Evolutionary conservation across 345 rosid genomes (phyloP).

Genomic region (Hibiscus tridactylites): DNA sequence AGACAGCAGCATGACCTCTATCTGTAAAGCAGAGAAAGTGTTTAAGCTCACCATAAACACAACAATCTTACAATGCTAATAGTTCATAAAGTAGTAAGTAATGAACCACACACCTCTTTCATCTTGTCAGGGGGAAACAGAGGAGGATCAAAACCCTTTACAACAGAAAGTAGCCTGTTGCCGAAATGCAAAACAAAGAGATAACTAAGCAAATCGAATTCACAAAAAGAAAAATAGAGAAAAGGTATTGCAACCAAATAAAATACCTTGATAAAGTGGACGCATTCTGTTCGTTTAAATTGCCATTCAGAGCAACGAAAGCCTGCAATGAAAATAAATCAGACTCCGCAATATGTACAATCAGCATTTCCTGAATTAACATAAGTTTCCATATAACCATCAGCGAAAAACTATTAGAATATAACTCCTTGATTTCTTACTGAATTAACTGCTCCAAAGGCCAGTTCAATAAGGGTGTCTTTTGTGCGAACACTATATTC

Average conservation of each 20-base stretch:
- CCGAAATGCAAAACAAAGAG: slow-evolving; percentile 4
- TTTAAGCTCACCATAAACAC: slow-evolving; percentile 13
- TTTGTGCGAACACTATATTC: slow-evolving; percentile 30
- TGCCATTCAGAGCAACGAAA: slow-evolving; percentile 41
- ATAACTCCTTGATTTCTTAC: slow-evolving; percentile 31
- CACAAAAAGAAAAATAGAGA: not conserved
- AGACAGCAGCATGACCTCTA: slow-evolving; percentile 38
- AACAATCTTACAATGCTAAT: slow-evolving; percentile 10
- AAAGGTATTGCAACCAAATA: not conserved
- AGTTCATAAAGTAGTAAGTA: slow-evolving; percentile 1
- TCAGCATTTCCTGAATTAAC: not conserved
- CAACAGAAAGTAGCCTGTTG: slow-evolving; percentile 55
- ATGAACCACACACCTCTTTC: slow-evolving; percentile 55
- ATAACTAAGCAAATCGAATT: slow-evolving; percentile 1
- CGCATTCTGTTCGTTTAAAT: slow-evolving; percentile 45
- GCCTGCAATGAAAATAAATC: slow-evolving; percentile 42
- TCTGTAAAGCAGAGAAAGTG: slow-evolving; percentile 36
- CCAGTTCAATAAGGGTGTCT: slow-evolving; percentile 39
- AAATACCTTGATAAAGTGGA: slow-evolving; percentile 52
- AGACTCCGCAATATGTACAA: not conserved
- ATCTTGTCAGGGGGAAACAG: slow-evolving; percentile 44
- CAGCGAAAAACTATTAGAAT: not conserved
- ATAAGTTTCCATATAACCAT: not conserved
- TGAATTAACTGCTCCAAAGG: slow-evolving; percentile 42
- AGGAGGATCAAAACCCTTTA: slow-evolving; percentile 38